Conservation (phyloP, 768 basidiomycete species). For the Psilocybe azurescens region DNA sequence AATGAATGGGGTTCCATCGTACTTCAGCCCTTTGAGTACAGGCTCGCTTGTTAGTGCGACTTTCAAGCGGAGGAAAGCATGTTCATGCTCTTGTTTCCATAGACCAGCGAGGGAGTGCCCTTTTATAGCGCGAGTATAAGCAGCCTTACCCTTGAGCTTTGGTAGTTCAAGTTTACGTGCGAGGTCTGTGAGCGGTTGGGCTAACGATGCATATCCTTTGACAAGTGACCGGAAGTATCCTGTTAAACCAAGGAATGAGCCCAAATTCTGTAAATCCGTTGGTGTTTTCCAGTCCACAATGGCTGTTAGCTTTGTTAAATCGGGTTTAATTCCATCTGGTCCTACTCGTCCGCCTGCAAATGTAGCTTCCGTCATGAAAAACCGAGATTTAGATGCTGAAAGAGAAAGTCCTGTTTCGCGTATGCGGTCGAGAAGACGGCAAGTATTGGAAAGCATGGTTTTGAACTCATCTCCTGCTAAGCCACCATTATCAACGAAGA, state of each 20-base stretch:
- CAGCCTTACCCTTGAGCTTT: slow-evolving; percentile 20
- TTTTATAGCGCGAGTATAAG: slow-evolving; percentile 30
- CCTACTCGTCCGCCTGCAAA: slow-evolving; percentile 41
- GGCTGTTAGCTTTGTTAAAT: slow-evolving; percentile 41
- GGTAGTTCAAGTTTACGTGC: slow-evolving; percentile 24
- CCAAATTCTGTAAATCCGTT: slow-evolving; percentile 29
- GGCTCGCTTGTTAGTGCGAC: slow-evolving; percentile 33
- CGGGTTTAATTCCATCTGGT: slow-evolving; percentile 36
- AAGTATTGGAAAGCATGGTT: slow-evolving; percentile 28
- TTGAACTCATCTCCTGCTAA: slow-evolving; percentile 36
- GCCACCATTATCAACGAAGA: slow-evolving; percentile 46
- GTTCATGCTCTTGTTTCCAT: slow-evolving; percentile 23
- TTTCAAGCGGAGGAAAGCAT: slow-evolving; percentile 36
- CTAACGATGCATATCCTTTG: slow-evolving; percentile 36
- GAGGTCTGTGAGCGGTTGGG: slow-evolving; percentile 36
- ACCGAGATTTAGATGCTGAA: slow-evolving; percentile 36
- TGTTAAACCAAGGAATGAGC: slow-evolving; percentile 39
- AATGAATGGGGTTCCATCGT: slow-evolving; percentile 39
- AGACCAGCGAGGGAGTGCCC: slow-evolving; percentile 9
- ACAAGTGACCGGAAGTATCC: slow-evolving; percentile 40
- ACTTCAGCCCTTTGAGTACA: slow-evolving; percentile 33
- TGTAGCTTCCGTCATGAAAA: slow-evolving; percentile 40
- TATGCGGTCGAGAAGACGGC: slow-evolving; percentile 29
- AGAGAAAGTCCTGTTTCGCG: slow-evolving; percentile 37
- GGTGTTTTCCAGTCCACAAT: slow-evolving; percentile 41